phyloP scores from a whole-genome alignment of 495 filamentous ascomycete species.

The Aspergillus mulundensis region DNA sequence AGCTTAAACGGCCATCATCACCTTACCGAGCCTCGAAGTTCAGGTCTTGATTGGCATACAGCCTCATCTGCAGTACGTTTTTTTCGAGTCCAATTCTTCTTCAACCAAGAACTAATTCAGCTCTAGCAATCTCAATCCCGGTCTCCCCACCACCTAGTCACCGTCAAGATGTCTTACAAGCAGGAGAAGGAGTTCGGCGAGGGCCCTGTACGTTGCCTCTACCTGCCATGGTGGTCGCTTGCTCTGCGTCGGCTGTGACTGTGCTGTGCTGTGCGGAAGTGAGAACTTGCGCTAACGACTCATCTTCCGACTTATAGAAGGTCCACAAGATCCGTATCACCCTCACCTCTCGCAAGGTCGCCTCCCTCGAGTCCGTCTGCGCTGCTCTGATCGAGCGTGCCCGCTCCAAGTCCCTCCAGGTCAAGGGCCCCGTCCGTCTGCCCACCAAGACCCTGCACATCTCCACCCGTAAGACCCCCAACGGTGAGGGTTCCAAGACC shows the following conservation, averaged over 20 bases:
- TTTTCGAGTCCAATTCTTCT: neutral
- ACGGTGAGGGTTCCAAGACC: slow-evolving; percentile 99
- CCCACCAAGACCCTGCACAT: slow-evolving; percentile 96
- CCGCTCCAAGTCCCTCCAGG: slow-evolving; percentile 95
- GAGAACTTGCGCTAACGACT: neutral
- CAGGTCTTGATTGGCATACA: slow-evolving; percentile 56
- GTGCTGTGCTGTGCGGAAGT: neutral
- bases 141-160: slow-evolving; percentile 24
- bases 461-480: slow-evolving; percentile 94
- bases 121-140: slow-evolving; percentile 23
- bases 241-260: neutral
- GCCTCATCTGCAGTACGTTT: slow-evolving; percentile 25
- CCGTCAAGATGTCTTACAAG: slow-evolving; percentile 88
- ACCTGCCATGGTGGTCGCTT: neutral
- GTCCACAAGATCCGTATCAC: slow-evolving; percentile 99
- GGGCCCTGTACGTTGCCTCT: slow-evolving; percentile 58
- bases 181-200: slow-evolving; percentile 91
- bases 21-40: slow-evolving; percentile 71
- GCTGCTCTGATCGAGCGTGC: slow-evolving; percentile 96
- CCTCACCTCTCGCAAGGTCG: slow-evolving; percentile 87
- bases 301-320: slow-evolving; percentile 53
- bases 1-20: slow-evolving; percentile 61
- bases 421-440: slow-evolving; percentile 98
- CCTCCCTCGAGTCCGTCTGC: slow-evolving; percentile 96
- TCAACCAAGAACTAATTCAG: slow-evolving; percentile 10